Evolutionary conservation across 2,329 filamentous ascomycete genomes (phyloP).

Genomic region (Onygenales sp.): DNA sequence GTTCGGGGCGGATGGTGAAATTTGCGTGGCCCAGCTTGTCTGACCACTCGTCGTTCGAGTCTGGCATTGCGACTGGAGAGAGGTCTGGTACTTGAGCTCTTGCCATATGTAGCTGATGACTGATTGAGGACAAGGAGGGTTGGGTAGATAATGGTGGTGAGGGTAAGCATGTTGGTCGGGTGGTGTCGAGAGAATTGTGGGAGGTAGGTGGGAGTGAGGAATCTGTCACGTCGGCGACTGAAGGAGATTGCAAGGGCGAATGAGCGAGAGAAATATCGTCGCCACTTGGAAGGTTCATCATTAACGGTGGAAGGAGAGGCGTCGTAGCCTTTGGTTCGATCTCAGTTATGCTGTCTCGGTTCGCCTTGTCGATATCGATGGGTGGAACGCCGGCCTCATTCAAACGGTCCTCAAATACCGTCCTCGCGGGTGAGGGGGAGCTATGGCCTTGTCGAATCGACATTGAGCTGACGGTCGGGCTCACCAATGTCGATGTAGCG

Average conservation of each 20-base stretch:
- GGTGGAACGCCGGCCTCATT: slow-evolving; percentile 41
- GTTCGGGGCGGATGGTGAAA: slow-evolving; percentile 75
- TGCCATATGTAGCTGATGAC: slow-evolving; percentile 38
- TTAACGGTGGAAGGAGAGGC: slow-evolving; percentile 72
- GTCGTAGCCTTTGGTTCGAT: slow-evolving; percentile 63
- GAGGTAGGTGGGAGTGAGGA: slow-evolving; percentile 21
- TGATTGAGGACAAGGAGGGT: slow-evolving; percentile 69
- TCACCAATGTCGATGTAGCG: slow-evolving; percentile 29
- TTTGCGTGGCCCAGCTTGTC: slow-evolving; percentile 83
- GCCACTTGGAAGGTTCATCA: slow-evolving; percentile 48
- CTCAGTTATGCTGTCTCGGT: slow-evolving; percentile 40
- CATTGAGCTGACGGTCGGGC: slow-evolving; percentile 24
- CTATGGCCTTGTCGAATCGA: slow-evolving; percentile 43
- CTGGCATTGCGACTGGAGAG: slow-evolving; percentile 56
- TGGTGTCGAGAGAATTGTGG: slow-evolving; percentile 39
- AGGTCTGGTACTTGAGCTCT: slow-evolving; percentile 44
- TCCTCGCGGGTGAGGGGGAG: slow-evolving; percentile 54
- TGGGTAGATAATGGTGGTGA: slow-evolving; percentile 69
- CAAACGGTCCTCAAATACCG: slow-evolving; percentile 48
- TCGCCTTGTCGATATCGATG: slow-evolving; percentile 46
- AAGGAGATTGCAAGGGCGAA: slow-evolving; percentile 80
- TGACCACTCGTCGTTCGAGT: slow-evolving; percentile 68
- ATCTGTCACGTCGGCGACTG: slow-evolving; percentile 53
- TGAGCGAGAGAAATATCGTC: slow-evolving; percentile 49
- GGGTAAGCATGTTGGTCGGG: slow-evolving; percentile 39